Evolutionary conservation across 805 yeast genomes (phyloP), one percentile per base, ranked within the genome.

Genomic region (Saturnispora sekii): DNA sequence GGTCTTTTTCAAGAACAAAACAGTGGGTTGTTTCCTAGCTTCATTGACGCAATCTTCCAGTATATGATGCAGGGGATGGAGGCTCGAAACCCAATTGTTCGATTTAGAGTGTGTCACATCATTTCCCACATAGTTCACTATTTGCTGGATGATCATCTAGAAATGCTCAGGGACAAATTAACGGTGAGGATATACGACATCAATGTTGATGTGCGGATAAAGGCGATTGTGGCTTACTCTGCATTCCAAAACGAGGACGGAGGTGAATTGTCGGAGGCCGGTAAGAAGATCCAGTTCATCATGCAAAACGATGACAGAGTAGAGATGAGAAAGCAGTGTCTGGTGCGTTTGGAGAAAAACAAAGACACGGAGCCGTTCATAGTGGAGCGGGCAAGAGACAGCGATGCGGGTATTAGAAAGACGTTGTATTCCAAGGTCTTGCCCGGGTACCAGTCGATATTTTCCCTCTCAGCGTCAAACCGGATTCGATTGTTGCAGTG

Each of bases 261-360:
- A n/a, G 66, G 66, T 0, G 58, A 52, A 12, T 56, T 67, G 29
- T 69, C 70, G 46, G 69, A 69, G 47, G 77, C 78, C 6, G 69
- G 75, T 2, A 65, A 69, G 37, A 66, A 66, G 35, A 62, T 78
- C 32, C 54, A 74, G 42, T 60, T 60, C n/a, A 70, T 80, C 0
- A 67, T 86, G 53, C 81, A 78, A 54, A 76, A 81, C 56, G 98
- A 90, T 62, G 74, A 85, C 2, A 81, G 82, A 54, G 79, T 96
- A 0, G 97, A 93, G 50, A 96, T 89, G 1, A 72, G 97, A 52
- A 71, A 95, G 48, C 88, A 94, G 0, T 90, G 90, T 0, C 64
- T 88, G 55, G 65, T 82, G 37, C 84, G 87, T 57, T 60, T 90
- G 30, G 77, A 72, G 18, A 81, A 79, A 52, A 73, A 72, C 35